Base-by-base conservation (phyloP, 768 basidiomycete species). In the Termitomyces sp. region DNA sequence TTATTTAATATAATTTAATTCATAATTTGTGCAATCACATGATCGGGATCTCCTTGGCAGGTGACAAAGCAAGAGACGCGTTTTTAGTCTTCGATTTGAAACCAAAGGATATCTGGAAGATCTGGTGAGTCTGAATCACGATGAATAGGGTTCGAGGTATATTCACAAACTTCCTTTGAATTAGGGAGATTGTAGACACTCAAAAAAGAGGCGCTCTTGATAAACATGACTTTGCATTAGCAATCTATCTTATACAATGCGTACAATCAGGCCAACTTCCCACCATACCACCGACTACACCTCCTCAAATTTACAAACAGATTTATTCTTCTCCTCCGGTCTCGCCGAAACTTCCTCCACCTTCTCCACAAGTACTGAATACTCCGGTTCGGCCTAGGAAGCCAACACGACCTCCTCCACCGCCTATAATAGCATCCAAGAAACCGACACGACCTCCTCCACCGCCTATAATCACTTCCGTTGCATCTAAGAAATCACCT, bases 181-280 rank as follows among this genome's bases (percentile, higher is more conserved):
- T 1, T 54, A 86, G 85, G 80, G 80, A 79, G 52, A 73, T 89
- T 38, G 78, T 84, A 22, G 87, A 89, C 64, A 80, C 77, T 9
- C 76, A 78, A 49, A 70, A 75, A 32, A 73, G 82, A 33, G 86
- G 86, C 6, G 71, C 76, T 3, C 78, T 91, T 11, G 85, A 89
- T 60, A 72, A 78, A 7, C 68, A 78, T 27, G 86, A 89, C 56
- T 91, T 91, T 65, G 80, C 82, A 33, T 71, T 90, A 55, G 88
- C 82, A 35, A 83, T 87, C 81, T 84, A 83, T 65, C 78, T 88
- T 53, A 82, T 89, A 38, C 67, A 73, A 35, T 67, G 68, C n/a
- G 53, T 72, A 15, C 67, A 68, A 59, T 64, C 67, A 5, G 74
- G 72, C 48, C 64, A 66, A 32, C 65, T 76, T 1, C 59, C 60